A percentile compares a stretch with the other conserved stretches of the same genome.
Conservation (phyloP, 441 rosid genomes). For the Geranium incanum region DNA sequence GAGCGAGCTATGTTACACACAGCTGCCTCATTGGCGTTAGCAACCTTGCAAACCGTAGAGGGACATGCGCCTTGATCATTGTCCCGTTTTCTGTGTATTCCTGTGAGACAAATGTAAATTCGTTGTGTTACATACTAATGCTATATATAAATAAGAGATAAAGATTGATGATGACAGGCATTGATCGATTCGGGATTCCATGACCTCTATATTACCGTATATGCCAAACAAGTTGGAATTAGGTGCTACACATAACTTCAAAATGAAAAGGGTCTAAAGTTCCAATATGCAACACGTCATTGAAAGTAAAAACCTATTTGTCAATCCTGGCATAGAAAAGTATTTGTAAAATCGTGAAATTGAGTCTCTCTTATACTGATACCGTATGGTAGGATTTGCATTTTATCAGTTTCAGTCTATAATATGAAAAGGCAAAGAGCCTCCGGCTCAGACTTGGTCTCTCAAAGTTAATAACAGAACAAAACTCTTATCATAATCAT, state of each 20-base stretch:
- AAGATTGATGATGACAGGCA: neutral
- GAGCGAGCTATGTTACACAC: conserved; percentile 1
- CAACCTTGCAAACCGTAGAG: conserved; percentile 14
- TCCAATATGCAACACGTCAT: neutral
- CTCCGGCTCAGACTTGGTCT: neutral
- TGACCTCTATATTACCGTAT: neutral
- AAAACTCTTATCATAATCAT: too few relatives aligned
- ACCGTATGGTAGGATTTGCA: neutral
- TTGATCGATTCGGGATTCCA: neutral
- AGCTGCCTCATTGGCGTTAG: conserved; percentile 17
- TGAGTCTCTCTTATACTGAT: neutral
- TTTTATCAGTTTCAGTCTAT: neutral
- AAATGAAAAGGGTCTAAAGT: neutral
- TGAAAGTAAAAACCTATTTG: neutral
- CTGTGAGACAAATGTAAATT: conserved; percentile 2
- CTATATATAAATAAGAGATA: neutral
- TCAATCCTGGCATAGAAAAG: too few relatives aligned
- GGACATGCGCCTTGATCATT: conserved; percentile 15
- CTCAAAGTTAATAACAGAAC: neutral
- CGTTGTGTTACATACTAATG: neutral
- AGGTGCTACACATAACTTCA: neutral
- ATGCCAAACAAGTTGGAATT: neutral
- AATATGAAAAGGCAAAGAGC: neutral
- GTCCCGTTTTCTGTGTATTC: conserved; percentile 17
- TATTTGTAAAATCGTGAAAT: too few relatives aligned